Evolutionary conservation across 1,139 yeast genomes (phyloP), one percentile per base, ranked within the genome.

Genomic region (Pichia sp.): DNA sequence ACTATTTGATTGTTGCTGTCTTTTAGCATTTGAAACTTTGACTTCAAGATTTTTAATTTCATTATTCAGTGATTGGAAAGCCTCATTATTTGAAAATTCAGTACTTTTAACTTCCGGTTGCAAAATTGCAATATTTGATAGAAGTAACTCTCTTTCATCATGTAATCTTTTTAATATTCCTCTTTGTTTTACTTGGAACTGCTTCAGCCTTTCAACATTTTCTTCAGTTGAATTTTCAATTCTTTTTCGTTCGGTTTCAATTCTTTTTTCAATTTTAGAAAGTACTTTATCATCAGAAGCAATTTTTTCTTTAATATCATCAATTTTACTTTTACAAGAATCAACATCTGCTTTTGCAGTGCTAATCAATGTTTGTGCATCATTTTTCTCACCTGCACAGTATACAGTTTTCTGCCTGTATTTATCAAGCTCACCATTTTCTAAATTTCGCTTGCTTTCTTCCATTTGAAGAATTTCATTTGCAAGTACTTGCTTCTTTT

Each of bases 21-120:
- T 41, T n/a, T 38, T 36, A 4, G 48, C 47, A 13, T 43, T 44
- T 11, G 38, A 16, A n/a, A 52, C 16, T 18, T 61, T 57, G 18
- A 59, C 53, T 39, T 64, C 61, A 22, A 68, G 65, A 27, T 74
- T 74, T 22, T 78, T 74, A 50, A 68, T 68, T 24, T 66, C 61
- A 18, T 63, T 67, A 42, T 69, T 69, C 15, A 77, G 65, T 46
- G 69, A 67, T 30, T 59, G 61, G 46, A 70, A 68, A 49, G 75
- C 76, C 13, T 34, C 32, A 26, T 26, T 41, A 27, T 30, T 23
- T 12, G 44, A 23, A 7, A 25, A 24, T 18, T 43, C 44, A 16
- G 15, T 46, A 44, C 25, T 56, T 47, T 8, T 76, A 65, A 39
- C 62, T 35, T 51, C 52, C 3, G 42, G 53, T 30, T 42, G 48